These are phyloP conservation scores for Paracoccidioides lutzii DNA, from an alignment of 2,329 filamentous ascomycete species.

Conservation along the genomic window DNA sequence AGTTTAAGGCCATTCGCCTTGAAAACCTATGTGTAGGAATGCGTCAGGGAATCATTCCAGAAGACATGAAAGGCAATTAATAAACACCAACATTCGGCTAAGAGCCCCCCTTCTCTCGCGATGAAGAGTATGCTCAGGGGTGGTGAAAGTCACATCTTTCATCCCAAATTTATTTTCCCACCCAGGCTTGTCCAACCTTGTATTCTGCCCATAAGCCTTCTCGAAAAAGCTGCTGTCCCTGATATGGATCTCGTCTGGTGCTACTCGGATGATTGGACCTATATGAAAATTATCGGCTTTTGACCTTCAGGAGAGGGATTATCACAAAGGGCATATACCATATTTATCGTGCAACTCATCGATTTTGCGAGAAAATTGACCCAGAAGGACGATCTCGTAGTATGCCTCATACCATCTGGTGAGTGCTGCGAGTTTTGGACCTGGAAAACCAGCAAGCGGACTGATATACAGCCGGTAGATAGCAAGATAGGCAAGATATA, in stretches of 20 bases:
- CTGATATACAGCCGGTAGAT: constrained; percentile 13
- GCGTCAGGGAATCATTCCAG: not conserved
- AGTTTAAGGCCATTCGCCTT: constrained; percentile 8
- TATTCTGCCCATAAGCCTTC: constrained; percentile 11
- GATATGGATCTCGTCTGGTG: constrained; percentile 14
- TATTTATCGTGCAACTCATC: constrained; percentile 15
- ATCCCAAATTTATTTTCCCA: constrained; percentile 15
- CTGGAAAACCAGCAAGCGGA: constrained; percentile 13
- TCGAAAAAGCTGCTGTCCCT: constrained; percentile 13
- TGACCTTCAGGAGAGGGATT: not conserved
- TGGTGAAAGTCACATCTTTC: constrained; percentile 18
- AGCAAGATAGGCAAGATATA: constrained; percentile 7
- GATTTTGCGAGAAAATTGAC: constrained; percentile 12
- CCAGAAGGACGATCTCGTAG: constrained; percentile 14
- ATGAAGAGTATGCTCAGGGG: constrained; percentile 14
- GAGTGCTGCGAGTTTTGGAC: constrained; percentile 13
- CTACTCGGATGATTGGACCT: constrained; percentile 15
- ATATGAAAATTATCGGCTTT: not conserved
- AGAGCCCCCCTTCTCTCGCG: constrained; percentile 14
- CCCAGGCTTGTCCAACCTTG: constrained; percentile 13
- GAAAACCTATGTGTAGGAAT: constrained; percentile 8
- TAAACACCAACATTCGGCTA: constrained; percentile 13
- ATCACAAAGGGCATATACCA: constrained; percentile 7
- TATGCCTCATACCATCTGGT: constrained; percentile 15
- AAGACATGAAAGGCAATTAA: not conserved